These are phyloP conservation scores for Rhizopus sp. DNA, from an alignment of 371 early-diverging fungal genomes.

Conservation along the genomic window DNA sequence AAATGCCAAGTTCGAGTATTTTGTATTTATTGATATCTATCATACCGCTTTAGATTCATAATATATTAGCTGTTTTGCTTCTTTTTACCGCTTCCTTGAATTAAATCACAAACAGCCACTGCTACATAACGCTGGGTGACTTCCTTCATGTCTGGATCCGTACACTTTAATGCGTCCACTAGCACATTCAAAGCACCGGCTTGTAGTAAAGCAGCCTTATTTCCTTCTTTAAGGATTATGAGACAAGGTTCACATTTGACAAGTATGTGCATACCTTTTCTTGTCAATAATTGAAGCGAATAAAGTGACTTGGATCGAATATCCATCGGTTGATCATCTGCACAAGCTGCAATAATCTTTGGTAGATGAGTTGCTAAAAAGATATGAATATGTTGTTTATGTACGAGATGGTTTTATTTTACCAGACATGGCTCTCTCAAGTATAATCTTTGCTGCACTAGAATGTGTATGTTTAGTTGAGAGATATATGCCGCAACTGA, in stretches of 20 bases:
- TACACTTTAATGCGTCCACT: slow-evolving; percentile 57
- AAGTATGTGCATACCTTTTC: slow-evolving; percentile 51
- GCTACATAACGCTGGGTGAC: slow-evolving; percentile 69
- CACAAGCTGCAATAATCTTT: slow-evolving; percentile 53
- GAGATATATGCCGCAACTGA: too few species aligned
- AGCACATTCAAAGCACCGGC: slow-evolving; percentile 66
- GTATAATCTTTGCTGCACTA: slow-evolving; percentile 65
- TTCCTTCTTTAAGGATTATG: slow-evolving; percentile 48
- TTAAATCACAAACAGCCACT: slow-evolving; percentile 71
- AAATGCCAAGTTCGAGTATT: slow-evolving; percentile 62
- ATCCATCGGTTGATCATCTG: slow-evolving; percentile 47
- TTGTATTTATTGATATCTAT: slow-evolving; percentile 55
- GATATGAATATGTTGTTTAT: background rate
- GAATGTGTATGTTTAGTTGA: background rate
- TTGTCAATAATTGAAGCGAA: slow-evolving; percentile 70
- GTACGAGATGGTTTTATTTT: slow-evolving; percentile 5
- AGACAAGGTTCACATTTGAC: background rate
- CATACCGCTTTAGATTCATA: background rate
- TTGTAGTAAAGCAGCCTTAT: slow-evolving; percentile 55
- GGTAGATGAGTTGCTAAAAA: slow-evolving; percentile 24
- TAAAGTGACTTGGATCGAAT: slow-evolving; percentile 62
- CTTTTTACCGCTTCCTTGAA: slow-evolving; percentile 61
- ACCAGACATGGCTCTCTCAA: slow-evolving; percentile 72
- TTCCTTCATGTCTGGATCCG: slow-evolving; percentile 56
- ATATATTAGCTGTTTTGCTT: background rate